Evolutionary conservation across 768 basidiomycete species (phyloP).

Genomic region (Tricholoma flavovirens): DNA sequence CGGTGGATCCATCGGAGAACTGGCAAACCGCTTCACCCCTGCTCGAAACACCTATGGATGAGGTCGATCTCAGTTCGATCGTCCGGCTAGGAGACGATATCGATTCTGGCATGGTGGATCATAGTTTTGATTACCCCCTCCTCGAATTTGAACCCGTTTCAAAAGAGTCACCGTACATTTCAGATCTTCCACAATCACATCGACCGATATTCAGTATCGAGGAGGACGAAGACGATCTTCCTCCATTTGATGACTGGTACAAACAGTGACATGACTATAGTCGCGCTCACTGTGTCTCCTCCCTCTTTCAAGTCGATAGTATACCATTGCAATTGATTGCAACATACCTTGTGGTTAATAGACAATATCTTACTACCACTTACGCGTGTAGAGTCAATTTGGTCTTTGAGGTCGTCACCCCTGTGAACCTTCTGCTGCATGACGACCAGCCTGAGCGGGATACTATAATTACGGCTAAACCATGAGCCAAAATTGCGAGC

Average conservation of each 20-base stretch:
- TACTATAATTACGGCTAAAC: too few species aligned
- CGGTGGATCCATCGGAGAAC: conserved; percentile 13
- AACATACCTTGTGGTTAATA: neutral
- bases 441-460: too few species aligned
- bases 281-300: neutral
- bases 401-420: too few species aligned
- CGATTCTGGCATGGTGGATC: neutral
- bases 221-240: conserved; percentile 34
- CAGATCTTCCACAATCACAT: conserved; percentile 9
- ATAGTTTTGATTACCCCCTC: neutral
- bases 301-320: conserved; percentile 2
- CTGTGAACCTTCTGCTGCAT: too few species aligned
- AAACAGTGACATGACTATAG: neutral
- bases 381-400: neutral
- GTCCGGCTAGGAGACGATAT: conserved; percentile 8
- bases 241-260: conserved; percentile 39
- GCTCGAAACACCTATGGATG: conserved; percentile 22
- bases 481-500: too few species aligned
- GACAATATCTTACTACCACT: neutral
- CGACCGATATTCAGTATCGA: conserved; percentile 22
- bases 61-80: conserved; percentile 12
- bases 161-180: conserved; percentile 3
- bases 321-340: neutral
- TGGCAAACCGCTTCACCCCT: conserved; percentile 14
- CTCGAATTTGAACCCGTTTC: neutral